Evolutionary conservation across 306 rosid species (phyloP).

Genomic region (Trichosanthes cucumerina): DNA sequence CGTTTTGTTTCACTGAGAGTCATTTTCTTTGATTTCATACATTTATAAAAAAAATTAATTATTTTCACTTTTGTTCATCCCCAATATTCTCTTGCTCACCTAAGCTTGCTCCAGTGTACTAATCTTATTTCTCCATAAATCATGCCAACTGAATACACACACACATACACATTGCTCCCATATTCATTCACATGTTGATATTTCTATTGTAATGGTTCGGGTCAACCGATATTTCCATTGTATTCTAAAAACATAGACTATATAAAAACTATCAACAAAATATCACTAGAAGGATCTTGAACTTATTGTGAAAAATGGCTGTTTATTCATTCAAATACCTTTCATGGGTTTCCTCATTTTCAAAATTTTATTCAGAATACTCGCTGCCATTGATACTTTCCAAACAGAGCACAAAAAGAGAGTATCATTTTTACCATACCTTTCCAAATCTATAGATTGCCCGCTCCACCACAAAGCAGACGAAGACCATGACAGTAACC

Average conservation of each 20-base stretch:
- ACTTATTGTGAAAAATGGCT: neutral
- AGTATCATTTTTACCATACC: constrained; percentile 27
- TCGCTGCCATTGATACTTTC: neutral
- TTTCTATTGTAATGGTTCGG: neutral
- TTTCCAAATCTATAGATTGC: constrained; percentile 70
- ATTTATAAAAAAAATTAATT: neutral
- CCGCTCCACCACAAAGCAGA: constrained; percentile 70
- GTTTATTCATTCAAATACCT: neutral
- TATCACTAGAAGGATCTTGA: neutral
- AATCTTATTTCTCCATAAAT: neutral
- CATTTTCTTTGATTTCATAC: neutral
- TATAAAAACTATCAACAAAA: neutral
- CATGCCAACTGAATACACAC: neutral
- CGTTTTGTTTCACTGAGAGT: neutral
- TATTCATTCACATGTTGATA: neutral
- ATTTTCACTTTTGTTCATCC: neutral
- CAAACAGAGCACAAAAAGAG: neutral
- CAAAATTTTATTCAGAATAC: neutral
- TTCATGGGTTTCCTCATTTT: neutral
- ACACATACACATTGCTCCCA: neutral
- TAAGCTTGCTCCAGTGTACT: neutral
- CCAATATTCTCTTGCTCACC: neutral
- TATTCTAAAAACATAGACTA: neutral
- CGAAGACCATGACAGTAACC: constrained; percentile 77
- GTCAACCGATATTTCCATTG: neutral